phyloP scores from a whole-genome alignment of 305 asterid species.

The Fraxinus albicans region DNA sequence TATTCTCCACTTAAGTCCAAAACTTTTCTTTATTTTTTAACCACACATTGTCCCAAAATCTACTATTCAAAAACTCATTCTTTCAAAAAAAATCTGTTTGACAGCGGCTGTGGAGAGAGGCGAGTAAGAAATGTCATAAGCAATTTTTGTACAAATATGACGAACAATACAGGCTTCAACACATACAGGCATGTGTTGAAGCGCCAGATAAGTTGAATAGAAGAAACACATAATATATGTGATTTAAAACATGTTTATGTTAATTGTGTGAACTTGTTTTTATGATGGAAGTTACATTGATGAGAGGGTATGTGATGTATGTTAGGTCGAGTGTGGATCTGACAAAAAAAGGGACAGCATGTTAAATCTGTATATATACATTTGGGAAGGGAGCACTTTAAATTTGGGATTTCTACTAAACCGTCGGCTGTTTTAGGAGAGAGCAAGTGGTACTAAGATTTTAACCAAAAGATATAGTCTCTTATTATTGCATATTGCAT shows the following conservation, averaged over 20 bases:
- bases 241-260: not conserved
- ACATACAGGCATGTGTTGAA: not conserved
- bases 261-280: not conserved
- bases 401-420: not conserved
- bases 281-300: constrained; percentile 5
- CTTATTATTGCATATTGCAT: not conserved
- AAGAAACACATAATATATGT: not conserved
- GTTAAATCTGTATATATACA: not conserved
- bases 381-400: not conserved
- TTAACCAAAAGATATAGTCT: not conserved
- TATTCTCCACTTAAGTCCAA: not conserved
- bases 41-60: not conserved
- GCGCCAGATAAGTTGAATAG: not conserved
- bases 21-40: not conserved
- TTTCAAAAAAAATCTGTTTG: not conserved
- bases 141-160: not conserved
- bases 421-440: not conserved
- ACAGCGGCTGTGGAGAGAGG: not conserved
- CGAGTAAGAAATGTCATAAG: not conserved
- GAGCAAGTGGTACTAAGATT: not conserved
- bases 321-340: not conserved
- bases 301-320: not conserved
- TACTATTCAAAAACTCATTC: not conserved
- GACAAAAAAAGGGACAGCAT: not conserved
- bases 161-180: not conserved